A percentile compares a stretch with the other conserved stretches of the same genome.
Conservation (phyloP, 179 eudicot genomes). For the Sideroxylon spinosum region DNA sequence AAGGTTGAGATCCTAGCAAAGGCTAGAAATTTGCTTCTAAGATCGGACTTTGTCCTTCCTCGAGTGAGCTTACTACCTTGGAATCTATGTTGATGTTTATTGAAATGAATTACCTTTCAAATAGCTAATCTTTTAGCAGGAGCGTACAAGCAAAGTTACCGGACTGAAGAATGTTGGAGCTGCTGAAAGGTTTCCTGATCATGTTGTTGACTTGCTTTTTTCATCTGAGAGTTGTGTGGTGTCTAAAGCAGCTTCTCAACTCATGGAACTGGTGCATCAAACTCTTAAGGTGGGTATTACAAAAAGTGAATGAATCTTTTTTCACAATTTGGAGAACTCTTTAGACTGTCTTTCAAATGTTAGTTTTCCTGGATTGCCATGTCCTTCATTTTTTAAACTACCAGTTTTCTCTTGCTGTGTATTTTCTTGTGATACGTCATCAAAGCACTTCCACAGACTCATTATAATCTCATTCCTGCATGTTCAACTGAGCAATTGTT, state of each 20-base stretch:
- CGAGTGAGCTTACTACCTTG: conserved; percentile 45
- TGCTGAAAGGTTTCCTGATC: conserved; percentile 28
- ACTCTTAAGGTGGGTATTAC: conserved; percentile 58
- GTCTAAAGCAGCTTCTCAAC: conserved; percentile 74
- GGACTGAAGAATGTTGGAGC: conserved; percentile 30
- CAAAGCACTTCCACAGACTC: neutral
- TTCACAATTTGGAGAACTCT: conserved; percentile 2
- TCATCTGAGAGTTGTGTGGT: conserved; percentile 78
- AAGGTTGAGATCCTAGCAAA: conserved; percentile 80
- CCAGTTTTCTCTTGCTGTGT: neutral
- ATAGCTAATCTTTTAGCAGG: conserved; percentile 37
- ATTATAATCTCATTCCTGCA: neutral
- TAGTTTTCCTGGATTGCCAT: neutral
- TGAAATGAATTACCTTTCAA: conserved; percentile 4
- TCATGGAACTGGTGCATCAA: conserved; percentile 85
- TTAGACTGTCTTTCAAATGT: neutral
- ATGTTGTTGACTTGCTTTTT: conserved; percentile 67
- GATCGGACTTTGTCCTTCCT: conserved; percentile 64
- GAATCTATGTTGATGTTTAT: conserved; percentile 21
- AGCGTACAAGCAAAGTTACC: conserved; percentile 30
- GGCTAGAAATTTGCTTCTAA: conserved; percentile 78
- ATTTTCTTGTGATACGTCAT: neutral
- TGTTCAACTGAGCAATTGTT: neutral
- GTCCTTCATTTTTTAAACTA: neutral
- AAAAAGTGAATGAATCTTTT: neutral